Base-by-base conservation (phyloP, 768 basidiomycete species). In the Psilocybe cyanescens region DNA sequence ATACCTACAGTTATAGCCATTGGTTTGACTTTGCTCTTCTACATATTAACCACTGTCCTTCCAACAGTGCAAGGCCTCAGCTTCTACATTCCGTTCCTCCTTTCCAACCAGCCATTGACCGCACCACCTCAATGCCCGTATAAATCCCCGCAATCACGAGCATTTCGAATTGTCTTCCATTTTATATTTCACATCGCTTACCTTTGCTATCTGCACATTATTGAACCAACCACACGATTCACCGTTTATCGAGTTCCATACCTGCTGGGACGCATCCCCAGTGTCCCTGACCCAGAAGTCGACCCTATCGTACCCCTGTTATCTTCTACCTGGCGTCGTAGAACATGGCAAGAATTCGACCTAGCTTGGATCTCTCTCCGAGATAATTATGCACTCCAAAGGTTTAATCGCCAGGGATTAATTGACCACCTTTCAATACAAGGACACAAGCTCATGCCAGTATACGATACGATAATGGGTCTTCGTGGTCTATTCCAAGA, bases 71-170 rank as follows among this genome's bases (percentile, higher is more conserved):
- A 57, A 49, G 56, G 56, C 17, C 56, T 57, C 17, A 28, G 29
- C 17, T 35, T 57, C 1, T 57, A 48, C 30, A 16, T 57, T 16
- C 56, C 56, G 19, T 48, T 57, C 16, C 14, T 31, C 28, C 47
- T 31, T 37, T 35, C 56, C 11, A 35, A 33, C n/a, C 31, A 30
- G 14, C 46, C 46, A 28, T 28, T 57, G 30, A 9, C 30, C 9
- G 56, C 46, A 11, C 56, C 56, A 2, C 33, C 56, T 9, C 56
- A 57, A 35, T 57, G 56, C n/a, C 56, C 56, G 6, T 57, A 57
- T 35, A 57, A 57, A 33, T 57, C 56, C 17, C 56, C 56, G 8
- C 56, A 57, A 28, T 57, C 56, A 16, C 45, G 56, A 31, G 56
- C 56, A 57, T 57, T 57, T 24, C 56, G 56, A 6, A 35, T 49